Evolutionary conservation across 768 basidiomycete species (phyloP).

Genomic region (Lentinula sp.): DNA sequence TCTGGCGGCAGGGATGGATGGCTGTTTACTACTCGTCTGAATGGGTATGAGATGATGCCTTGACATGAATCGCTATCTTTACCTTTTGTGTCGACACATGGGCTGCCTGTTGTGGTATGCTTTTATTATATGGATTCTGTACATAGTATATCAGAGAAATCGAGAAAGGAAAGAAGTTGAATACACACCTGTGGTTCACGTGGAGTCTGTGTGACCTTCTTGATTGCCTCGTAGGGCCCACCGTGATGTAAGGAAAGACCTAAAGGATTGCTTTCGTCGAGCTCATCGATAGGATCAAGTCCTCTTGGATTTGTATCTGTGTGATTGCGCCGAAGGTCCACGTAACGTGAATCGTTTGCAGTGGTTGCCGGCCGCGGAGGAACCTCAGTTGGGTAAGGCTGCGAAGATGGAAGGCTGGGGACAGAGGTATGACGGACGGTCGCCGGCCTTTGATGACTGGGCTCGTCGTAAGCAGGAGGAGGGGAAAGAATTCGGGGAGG

Average conservation of each 20-base stretch:
- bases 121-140: background rate
- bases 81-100: background rate
- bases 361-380: slow-evolving; percentile 9
- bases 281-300: slow-evolving; percentile 71
- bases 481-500: background rate
- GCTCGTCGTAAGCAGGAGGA: background rate
- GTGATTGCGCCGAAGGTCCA: background rate
- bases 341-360: slow-evolving; percentile 1
- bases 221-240: slow-evolving; percentile 69
- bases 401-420: background rate
- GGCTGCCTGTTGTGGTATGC: background rate
- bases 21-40: background rate
- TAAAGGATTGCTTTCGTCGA: slow-evolving; percentile 71
- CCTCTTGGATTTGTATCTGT: background rate
- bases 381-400: background rate
- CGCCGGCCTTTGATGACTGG: background rate
- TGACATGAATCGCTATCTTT: background rate
- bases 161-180: background rate
- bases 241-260: slow-evolving; percentile 60
- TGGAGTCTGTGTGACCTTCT: slow-evolving; percentile 16
- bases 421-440: background rate
- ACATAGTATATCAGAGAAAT: background rate
- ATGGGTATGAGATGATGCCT: background rate
- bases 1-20: background rate
- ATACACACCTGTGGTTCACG: background rate